Evolutionary conservation across 129 eudicot species (phyloP).

Genomic region (Flaveria trinervia): DNA sequence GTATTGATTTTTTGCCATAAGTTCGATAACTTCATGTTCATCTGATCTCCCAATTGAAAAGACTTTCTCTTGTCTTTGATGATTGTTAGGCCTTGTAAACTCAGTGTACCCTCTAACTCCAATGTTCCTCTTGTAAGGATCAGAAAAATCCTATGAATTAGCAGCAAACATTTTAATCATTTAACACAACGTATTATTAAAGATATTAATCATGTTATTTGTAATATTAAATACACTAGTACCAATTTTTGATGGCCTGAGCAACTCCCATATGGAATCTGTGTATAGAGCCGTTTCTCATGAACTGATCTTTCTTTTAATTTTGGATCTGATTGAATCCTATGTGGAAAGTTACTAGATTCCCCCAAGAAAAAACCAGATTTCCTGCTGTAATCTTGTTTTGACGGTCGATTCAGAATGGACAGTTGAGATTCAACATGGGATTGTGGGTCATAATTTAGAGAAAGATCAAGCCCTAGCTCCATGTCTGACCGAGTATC

Average conservation of each 20-base stretch:
- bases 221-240: conserved; percentile 9
- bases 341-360: conserved; percentile 25
- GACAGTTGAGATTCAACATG: conserved; percentile 11
- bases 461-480: conserved; percentile 53
- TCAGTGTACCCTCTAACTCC: conserved; percentile 43
- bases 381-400: conserved; percentile 31
- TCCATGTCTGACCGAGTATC: conserved; percentile 29
- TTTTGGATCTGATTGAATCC: conserved; percentile 19
- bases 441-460: conserved; percentile 38
- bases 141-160: conserved; percentile 49
- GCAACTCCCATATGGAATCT: conserved; percentile 32
- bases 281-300: conserved; percentile 36
- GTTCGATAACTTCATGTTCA: conserved; percentile 79
- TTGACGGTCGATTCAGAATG: conserved; percentile 20
- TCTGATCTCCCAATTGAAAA: conserved; percentile 49
- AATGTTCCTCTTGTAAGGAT: conserved; percentile 30
- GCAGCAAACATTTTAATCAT: conserved; percentile 17
- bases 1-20: conserved; percentile 71
- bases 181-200: not conserved
- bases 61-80: conserved; percentile 41
- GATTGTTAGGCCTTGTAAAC: conserved; percentile 31
- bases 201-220: not conserved
- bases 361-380: conserved; percentile 39
- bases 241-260: conserved; percentile 48
- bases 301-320: conserved; percentile 30